Percentiles rank a stretch among this genome's conserved stretches.
phyloP scores from a whole-genome alignment of 2,329 filamentous ascomycete genomes.

The Ustulina deusta region DNA sequence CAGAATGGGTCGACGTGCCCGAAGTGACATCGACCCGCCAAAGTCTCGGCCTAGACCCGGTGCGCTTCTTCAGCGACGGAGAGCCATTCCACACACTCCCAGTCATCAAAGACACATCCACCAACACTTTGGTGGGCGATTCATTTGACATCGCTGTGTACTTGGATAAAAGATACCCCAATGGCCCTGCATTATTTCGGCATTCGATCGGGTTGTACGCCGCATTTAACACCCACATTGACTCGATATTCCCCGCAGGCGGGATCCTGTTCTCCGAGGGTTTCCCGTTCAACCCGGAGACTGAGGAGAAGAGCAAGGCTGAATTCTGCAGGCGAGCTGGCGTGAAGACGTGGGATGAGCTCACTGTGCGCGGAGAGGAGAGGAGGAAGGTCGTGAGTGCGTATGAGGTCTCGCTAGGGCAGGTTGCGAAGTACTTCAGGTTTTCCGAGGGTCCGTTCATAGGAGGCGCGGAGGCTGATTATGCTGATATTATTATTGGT shows the following conservation, averaged over 20 bases:
- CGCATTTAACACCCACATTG: constrained; percentile 66
- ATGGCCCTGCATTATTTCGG: constrained; percentile 62
- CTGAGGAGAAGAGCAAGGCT: constrained; percentile 57
- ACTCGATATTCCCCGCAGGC: constrained; percentile 64
- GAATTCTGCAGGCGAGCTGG: constrained; percentile 63
- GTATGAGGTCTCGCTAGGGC: constrained; percentile 35
- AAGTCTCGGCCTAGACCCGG: constrained; percentile 59
- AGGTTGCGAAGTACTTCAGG: constrained; percentile 41
- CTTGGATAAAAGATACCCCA: constrained; percentile 65
- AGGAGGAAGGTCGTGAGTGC: constrained; percentile 36
- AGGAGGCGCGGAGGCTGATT: constrained; percentile 40
- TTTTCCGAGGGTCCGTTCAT: constrained; percentile 44
- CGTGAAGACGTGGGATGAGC: constrained; percentile 58
- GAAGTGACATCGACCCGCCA: constrained; percentile 63
- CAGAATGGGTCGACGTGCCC: constrained; percentile 63
- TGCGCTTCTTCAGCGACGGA: constrained; percentile 67
- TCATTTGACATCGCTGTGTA: constrained; percentile 74
- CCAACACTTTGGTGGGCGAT: constrained; percentile 64
- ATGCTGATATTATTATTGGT: constrained; percentile 48
- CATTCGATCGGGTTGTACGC: constrained; percentile 54
- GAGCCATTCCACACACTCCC: constrained; percentile 71
- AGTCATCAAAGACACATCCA: constrained; percentile 62
- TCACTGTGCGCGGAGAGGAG: constrained; percentile 40
- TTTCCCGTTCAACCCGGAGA: constrained; percentile 65
- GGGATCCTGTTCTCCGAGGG: constrained; percentile 54